Evolutionary conservation across 2,329 filamentous ascomycete species (phyloP), one percentile per base, ranked within the genome.

Genomic region (Trichoderma atroviride): DNA sequence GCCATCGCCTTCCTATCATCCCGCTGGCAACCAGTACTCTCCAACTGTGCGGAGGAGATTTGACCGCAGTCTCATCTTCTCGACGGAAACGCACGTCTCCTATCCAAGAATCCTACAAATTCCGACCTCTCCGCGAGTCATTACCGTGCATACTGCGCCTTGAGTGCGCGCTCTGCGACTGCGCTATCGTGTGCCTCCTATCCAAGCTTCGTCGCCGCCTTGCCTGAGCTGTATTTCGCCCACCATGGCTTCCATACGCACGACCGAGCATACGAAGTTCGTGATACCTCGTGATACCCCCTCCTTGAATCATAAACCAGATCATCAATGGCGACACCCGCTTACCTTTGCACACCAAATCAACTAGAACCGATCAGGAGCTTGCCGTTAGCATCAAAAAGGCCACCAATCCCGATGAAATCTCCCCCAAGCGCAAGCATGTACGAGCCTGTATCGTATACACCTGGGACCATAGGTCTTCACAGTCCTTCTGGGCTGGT

Each of bases 381-480:
- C 85, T 92, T 73, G 85, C 88, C 70, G 87, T 91, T 79, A 90
- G 90, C 79, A 91, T 92, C 74, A 86, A 86, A 77, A 92, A 92
- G 78, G 89, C 89, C 22, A 92, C 89, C 63, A 91, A 85, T 76
- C 84, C 84, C 75, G 89, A 92, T 74, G 89, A 92, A 78, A 87
- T 89, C 1, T 89, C 88, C 7, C 88, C 88, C 47, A 91, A 91
- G 79, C 87, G 88, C 76, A 99, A 99, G 83, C 96, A 99, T 92
- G 96, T 99, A 70, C 92, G 96, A 78, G 94, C 92, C 80, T 97
- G 93, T 79, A 99, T 99, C 76, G 95, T 99, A 57, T 98, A 98
- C 81, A 98, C 95, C 70, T 99, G 96, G 96, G 96, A 99, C 82
- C 94, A 99, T 84, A 96, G 97, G 83, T 97, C 92, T 73, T 97